Percentiles rank a stretch among this genome's conserved stretches.
Evolutionary conservation across 805 yeast genomes (phyloP).

Genomic region (Candida qinlingensis): DNA sequence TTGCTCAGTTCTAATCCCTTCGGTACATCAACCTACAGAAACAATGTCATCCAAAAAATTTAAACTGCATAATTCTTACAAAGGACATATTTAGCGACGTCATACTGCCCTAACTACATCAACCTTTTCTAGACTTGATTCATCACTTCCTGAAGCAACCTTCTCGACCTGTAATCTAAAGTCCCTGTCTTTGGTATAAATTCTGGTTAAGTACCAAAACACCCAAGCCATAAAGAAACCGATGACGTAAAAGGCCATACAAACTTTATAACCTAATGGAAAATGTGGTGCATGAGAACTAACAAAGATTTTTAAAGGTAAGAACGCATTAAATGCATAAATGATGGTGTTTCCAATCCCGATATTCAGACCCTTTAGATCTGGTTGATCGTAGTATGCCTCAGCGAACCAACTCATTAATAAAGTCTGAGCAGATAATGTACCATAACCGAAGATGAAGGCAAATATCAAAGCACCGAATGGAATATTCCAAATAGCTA

Average conservation of each 20-base stretch:
- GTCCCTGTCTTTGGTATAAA: background rate
- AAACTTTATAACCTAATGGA: background rate
- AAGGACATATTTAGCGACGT: no score
- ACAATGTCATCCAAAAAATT: no score
- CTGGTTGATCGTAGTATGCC: background rate
- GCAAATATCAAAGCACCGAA: slow-evolving; percentile 1
- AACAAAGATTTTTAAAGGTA: background rate
- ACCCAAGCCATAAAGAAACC: background rate
- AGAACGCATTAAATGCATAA: slow-evolving; percentile 2
- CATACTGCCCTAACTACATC: background rate
- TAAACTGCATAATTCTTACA: background rate
- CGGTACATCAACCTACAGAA: background rate
- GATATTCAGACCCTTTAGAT: slow-evolving; percentile 1
- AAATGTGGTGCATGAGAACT: background rate
- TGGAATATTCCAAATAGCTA: background rate
- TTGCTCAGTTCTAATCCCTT: no score
- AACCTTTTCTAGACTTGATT: background rate
- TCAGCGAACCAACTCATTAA: slow-evolving; percentile 4
- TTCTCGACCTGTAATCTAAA: background rate
- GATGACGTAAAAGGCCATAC: background rate
- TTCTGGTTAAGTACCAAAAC: background rate
- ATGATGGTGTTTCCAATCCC: slow-evolving; percentile 1
- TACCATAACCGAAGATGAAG: background rate
- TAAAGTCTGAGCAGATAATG: background rate
- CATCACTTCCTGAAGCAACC: background rate